Conservation (phyloP, 768 basidiomycete genomes). For the Rhizopogon vulgaris region DNA sequence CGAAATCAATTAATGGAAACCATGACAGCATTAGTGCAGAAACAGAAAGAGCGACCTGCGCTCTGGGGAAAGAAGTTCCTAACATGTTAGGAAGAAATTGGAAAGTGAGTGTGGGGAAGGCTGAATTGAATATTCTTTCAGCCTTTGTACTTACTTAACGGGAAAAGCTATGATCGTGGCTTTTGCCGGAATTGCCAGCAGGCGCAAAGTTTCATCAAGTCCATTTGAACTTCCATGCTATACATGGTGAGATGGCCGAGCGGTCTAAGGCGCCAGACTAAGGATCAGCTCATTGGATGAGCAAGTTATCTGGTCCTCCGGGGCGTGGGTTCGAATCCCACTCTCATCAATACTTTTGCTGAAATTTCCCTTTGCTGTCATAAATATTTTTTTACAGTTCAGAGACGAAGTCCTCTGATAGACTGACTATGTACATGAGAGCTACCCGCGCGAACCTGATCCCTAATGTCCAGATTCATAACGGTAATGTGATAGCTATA, state of each 20-base stretch:
- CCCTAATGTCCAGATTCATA: neutral
- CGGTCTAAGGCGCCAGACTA: conserved; percentile 89
- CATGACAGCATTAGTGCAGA: conserved; percentile 4
- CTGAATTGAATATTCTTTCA: neutral
- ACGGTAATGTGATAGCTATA: neutral
- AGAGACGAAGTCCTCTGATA: too few species aligned
- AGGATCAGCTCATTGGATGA: conserved; percentile 32
- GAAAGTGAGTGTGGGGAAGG: neutral
- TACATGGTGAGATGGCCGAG: conserved; percentile 68
- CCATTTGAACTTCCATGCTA: fast-evolving
- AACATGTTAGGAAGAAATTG: conserved; percentile 3
- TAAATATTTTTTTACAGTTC: neutral
- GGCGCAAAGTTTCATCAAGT: neutral
- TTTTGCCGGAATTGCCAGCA: neutral
- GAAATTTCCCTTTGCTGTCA: neutral
- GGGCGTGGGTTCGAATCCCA: conserved; percentile 39
- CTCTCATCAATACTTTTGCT: conserved; percentile 20
- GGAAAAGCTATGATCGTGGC: too few species aligned
- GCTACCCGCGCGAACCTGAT: neutral
- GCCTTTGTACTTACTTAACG: too few species aligned
- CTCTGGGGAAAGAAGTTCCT: neutral
- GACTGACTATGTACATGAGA: neutral
- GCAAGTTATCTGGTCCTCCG: conserved; percentile 29
- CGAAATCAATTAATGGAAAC: neutral
- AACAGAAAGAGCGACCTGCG: conserved; percentile 14